Evolutionary conservation across 148 eudicot species (phyloP), one percentile per base, ranked within the genome.

Genomic region (Limonium bicolor): DNA sequence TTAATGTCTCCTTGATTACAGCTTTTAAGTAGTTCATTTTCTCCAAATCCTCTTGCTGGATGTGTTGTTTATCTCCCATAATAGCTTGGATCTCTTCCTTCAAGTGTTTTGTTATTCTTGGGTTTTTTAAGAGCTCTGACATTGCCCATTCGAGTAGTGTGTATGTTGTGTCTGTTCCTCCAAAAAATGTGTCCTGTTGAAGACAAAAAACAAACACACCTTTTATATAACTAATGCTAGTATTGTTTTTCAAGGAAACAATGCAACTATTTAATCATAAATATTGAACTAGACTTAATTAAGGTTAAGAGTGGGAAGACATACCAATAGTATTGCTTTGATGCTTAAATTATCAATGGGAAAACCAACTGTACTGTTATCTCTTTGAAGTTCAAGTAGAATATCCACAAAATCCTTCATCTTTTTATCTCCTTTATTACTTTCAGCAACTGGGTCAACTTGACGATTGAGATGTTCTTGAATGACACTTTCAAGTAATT

Each of bases 1-100:
- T 55, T 0, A 55, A 46, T 0, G 66, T 48, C 32, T 62, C 61
- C 40, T 55, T 62, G 40, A 62, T 48, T 11, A 62, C 66, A 0
- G 51, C 60, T 54, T 61, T 46, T 3, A 61, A 27, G 59, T 61
- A 61, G 2, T 15, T 26, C 59, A 61, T 38, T 14, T 7, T 13
- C 12, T 26, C 16, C 36, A 29, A 15, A 29, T 46, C 50, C 16
- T 46, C 36, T 9, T 46, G 33, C 0, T 18, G 6, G n/a, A 45
- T 27, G 4, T 1, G 5, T 15, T 26, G 20, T 27, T 27, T 46
- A 24, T 26, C 22, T 11, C 24, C 7, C 1, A 2, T 22, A 0
- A 11, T 5, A 15, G 8, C 32, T 18, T 50, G 21, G 0, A 62
- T 32, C 34, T 62, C 55, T 12, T 41, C 17, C 27, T 54, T 50